phyloP scores from a whole-genome alignment of 768 basidiomycete species.

The Pleurotus salmoneostramineus region DNA sequence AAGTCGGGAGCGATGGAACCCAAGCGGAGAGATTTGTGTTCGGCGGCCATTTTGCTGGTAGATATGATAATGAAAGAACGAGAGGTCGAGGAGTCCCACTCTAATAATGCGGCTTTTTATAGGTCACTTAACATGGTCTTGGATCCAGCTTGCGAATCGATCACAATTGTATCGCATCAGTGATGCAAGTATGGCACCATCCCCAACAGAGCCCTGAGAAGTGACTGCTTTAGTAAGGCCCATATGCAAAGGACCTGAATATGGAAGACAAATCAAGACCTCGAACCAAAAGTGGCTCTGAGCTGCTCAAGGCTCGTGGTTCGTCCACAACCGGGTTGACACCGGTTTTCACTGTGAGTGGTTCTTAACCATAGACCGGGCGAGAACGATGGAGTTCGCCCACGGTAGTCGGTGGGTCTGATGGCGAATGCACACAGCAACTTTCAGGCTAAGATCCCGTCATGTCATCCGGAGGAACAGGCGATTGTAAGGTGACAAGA shows the following conservation, averaged over 20 bases:
- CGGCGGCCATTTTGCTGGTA: background rate
- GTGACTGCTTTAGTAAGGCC: background rate
- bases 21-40: conserved; percentile 55
- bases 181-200: conserved; percentile 8
- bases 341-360: too few species aligned
- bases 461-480: too few species aligned
- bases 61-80: background rate
- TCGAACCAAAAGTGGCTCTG: too few species aligned
- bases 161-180: conserved; percentile 3
- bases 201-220: background rate
- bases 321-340: too few species aligned
- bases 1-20: conserved; percentile 91
- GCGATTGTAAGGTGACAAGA: too few species aligned
- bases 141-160: conserved; percentile 2
- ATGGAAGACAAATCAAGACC: background rate
- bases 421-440: too few species aligned
- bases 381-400: too few species aligned
- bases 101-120: too few species aligned
- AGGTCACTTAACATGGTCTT: too few species aligned
- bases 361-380: too few species aligned
- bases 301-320: background rate
- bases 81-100: background rate
- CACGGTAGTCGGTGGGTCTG: too few species aligned
- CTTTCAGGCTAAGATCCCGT: too few species aligned
- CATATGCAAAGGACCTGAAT: background rate